These are phyloP conservation scores for Nepenthes mirabilis DNA, from an alignment of 148 eudicot genomes.

Conservation along the genomic window DNA sequence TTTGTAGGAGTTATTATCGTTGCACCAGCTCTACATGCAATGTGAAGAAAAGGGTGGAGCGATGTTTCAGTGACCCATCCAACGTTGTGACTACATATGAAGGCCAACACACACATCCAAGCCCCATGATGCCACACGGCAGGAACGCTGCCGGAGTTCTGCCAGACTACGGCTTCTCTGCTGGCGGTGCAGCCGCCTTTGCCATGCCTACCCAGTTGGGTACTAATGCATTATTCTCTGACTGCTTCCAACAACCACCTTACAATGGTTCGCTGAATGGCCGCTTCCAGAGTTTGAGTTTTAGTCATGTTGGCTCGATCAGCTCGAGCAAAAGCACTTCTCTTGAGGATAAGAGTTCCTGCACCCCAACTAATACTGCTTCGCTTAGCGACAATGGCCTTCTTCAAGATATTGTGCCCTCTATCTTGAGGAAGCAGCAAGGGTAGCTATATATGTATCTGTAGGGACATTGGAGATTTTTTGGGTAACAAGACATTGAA, in stretches of 20 bases:
- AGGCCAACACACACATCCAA: conserved; percentile 82
- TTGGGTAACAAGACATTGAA: no score
- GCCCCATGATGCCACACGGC: conserved; percentile 36
- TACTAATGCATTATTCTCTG: neutral
- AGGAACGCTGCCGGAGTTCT: neutral
- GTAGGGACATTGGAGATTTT: no score
- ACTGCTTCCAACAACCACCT: neutral
- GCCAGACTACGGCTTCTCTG: neutral
- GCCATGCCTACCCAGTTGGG: neutral
- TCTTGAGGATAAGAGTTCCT: neutral
- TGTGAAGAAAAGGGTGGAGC: conserved; percentile 92
- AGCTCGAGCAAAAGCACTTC: neutral
- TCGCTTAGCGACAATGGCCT: conserved; percentile 22
- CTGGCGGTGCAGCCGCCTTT: neutral
- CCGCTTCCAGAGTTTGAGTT: neutral
- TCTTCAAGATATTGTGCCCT: conserved; percentile 36
- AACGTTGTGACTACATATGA: conserved; percentile 80
- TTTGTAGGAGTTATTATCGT: conserved; percentile 72
- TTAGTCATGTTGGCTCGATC: neutral
- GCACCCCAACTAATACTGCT: neutral
- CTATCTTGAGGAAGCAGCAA: neutral
- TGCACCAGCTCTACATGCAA: conserved; percentile 74
- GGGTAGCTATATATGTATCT: neutral
- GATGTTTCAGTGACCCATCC: conserved; percentile 48
- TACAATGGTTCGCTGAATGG: neutral